A percentile compares a stretch with the other conserved stretches of the same genome.
These are phyloP conservation scores for Bipolaris victoriae DNA, from an alignment of 2,329 filamentous ascomycete species.

Conservation along the genomic window DNA sequence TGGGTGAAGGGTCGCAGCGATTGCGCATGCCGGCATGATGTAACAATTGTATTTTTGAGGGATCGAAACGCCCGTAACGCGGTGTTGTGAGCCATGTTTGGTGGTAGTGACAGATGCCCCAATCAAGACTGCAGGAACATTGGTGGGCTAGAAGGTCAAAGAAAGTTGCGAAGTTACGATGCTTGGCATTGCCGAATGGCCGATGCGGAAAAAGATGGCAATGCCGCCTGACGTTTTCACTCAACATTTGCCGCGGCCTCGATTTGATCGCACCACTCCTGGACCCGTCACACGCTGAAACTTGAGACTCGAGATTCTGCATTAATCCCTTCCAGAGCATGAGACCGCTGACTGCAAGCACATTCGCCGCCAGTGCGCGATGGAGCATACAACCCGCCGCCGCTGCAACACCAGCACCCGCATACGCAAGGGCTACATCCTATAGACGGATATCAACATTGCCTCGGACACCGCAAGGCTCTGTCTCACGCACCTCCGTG, in stretches of 20 bases:
- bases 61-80: constrained; percentile 38
- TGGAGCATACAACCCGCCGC: constrained; percentile 47
- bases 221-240: constrained; percentile 27
- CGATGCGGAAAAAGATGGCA: constrained; percentile 35
- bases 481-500: constrained; percentile 31
- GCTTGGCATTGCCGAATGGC: constrained; percentile 20
- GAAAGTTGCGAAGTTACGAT: constrained; percentile 30
- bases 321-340: constrained; percentile 46
- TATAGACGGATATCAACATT: constrained; percentile 55
- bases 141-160: constrained; percentile 21
- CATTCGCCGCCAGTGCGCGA: constrained; percentile 51
- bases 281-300: constrained; percentile 21
- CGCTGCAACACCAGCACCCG: constrained; percentile 46
- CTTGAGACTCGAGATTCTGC: constrained; percentile 1
- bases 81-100: constrained; percentile 36
- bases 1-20: constrained; percentile 45
- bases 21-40: constrained; percentile 46
- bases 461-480: constrained; percentile 26
- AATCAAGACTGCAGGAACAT: constrained; percentile 21
- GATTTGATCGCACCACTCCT: constrained; percentile 9
- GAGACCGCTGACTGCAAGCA: constrained; percentile 51
- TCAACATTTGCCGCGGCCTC: constrained; percentile 34
- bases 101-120: constrained; percentile 13
- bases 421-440: constrained; percentile 55
- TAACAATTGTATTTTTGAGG: constrained; percentile 44